Base-by-base conservation (phyloP, 2,329 filamentous ascomycete genomes). In the Botrytis aclada region DNA sequence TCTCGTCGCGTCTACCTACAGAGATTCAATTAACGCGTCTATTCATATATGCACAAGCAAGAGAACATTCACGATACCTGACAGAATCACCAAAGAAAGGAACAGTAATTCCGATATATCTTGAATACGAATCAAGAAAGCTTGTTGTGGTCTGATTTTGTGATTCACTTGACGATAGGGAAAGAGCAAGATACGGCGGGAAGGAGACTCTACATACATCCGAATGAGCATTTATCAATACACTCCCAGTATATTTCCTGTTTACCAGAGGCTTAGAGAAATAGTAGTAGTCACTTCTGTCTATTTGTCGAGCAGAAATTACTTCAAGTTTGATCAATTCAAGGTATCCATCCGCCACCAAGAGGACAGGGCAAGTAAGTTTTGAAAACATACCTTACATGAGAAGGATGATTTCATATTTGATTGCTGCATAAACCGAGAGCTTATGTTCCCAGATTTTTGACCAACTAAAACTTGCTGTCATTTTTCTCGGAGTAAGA, bases 21-120 rank as follows among this genome's bases (percentile, higher is more conserved):
- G 62, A 66, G 4, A 65, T 54, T 39, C 64, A 29, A 29, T 54
- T 54, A 54, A 66, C 64, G 64, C 45, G 64, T 66, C 64, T 66
- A 66, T 54, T 41, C 37, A 29, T 14, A n/a, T 12, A 29, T 41
- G n/a, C 8, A 29, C 45, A 22, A 54, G 16, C 45, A 34, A 18
- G n/a, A n/a, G n/a, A n/a, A 41, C 10, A 34, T 6, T 54, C 12
- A 29, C 51, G 8, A 29, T 18, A 54, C n/a, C n/a, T 29, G 29
- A 51, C 34, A 16, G 18, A 29, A 51, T 14, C 14, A 51, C 22
- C 18, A 25, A 25, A n/a, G 22, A 66, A 9, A 10, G 22, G 22
- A 37, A 51, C 45, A 32, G 34, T n/a, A 20, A 1, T 8, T 39
- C n/a, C 1, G 4, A 2, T 39, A n/a, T 37, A 25, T 34, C 34